Conservation (phyloP, 345 rosid genomes). For the Citrus australasica region DNA sequence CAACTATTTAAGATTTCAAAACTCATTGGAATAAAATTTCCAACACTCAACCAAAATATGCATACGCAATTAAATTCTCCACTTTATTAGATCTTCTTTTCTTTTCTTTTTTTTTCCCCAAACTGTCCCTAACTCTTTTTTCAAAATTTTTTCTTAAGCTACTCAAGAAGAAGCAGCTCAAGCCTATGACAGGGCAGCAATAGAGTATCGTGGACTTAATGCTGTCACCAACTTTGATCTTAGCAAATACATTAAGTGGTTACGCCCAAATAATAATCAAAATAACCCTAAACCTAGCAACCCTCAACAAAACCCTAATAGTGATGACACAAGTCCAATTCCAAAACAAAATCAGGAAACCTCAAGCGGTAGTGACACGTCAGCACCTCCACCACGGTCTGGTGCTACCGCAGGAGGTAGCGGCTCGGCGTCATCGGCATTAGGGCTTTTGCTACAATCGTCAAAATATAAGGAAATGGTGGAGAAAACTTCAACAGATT, state of each 20-base stretch:
- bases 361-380: neutral
- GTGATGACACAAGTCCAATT: neutral
- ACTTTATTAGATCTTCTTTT: neutral
- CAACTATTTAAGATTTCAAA: conserved; percentile 19
- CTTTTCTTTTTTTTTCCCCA: neutral
- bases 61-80: conserved; percentile 22
- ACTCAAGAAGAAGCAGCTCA: conserved; percentile 97
- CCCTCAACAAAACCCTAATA: neutral
- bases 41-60: conserved; percentile 29
- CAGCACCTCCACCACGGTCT: neutral
- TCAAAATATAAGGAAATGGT: conserved; percentile 58
- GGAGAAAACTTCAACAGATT: conserved; percentile 39
- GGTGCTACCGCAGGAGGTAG: neutral
- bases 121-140: neutral
- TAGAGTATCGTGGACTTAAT: conserved; percentile 86
- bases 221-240: conserved; percentile 95
- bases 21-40: neutral
- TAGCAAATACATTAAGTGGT: conserved; percentile 71
- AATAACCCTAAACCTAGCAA: neutral
- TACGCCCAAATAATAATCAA: conserved; percentile 7
- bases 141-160: conserved; percentile 32
- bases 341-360: neutral
- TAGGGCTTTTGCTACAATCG: conserved; percentile 44
- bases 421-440: conserved; percentile 33
- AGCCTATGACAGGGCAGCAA: conserved; percentile 90